phyloP scores from a whole-genome alignment of 306 rosid species.

The Erythrophleum fordii region DNA sequence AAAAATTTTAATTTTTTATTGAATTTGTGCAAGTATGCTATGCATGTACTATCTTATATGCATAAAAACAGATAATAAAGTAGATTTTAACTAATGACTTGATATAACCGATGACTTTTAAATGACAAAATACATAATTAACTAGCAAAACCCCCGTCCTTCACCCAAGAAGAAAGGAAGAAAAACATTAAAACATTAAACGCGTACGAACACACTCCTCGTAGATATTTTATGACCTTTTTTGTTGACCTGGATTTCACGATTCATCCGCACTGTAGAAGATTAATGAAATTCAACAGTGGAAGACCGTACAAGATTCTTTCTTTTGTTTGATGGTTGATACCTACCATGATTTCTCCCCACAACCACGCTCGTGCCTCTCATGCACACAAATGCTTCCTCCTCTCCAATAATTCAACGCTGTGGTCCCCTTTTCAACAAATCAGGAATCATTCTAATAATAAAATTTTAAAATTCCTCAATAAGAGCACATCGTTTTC shows the following conservation, averaged over 20 bases:
- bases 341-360: constrained; percentile 32
- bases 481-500: constrained; percentile 52
- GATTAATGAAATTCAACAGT: constrained; percentile 22
- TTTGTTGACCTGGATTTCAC: neutral
- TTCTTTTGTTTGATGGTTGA: constrained; percentile 26
- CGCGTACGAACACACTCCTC: no score
- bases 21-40: no score
- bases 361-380: constrained; percentile 40
- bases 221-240: neutral
- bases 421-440: constrained; percentile 50
- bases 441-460: constrained; percentile 30
- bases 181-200: neutral
- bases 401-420: constrained; percentile 57
- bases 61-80: no score
- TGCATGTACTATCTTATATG: no score
- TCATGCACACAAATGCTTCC: constrained; percentile 21
- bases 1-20: no score
- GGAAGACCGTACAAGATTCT: constrained; percentile 43
- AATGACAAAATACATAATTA: no score
- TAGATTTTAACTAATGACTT: no score
- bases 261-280: constrained; percentile 27
- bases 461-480: neutral
- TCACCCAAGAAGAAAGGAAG: neutral
- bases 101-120: no score
- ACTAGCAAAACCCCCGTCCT: no score